Evolutionary conservation across 306 rosid genomes (phyloP).

Genomic region (Quercus berberidifolia): DNA sequence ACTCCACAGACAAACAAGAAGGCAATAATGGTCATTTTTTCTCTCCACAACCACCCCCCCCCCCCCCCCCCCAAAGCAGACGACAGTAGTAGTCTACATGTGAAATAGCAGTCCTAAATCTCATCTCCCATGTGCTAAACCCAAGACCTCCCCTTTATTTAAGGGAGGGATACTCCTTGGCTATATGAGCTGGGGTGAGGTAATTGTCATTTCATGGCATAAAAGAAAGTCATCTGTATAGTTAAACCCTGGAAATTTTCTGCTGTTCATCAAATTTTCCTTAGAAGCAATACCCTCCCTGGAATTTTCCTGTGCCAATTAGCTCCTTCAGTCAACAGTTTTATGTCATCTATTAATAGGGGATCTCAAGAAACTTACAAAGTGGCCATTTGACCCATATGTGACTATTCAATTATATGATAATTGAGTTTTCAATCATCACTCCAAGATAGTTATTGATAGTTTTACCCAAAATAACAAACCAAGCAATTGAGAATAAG

Average conservation of each 20-base stretch:
- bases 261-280: neutral
- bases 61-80: too few relatives aligned
- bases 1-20: too few relatives aligned
- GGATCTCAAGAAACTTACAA: neutral
- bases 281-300: neutral
- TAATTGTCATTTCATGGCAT: neutral
- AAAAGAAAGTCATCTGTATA: neutral
- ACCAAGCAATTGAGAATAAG: too few relatives aligned
- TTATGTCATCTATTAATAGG: neutral
- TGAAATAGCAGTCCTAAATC: neutral
- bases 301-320: too few relatives aligned
- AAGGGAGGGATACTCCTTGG: neutral
- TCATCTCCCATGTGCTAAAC: neutral
- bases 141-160: neutral
- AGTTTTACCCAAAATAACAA: too few relatives aligned
- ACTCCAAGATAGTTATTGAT: too few relatives aligned
- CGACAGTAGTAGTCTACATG: too few relatives aligned
- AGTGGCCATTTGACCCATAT: too few relatives aligned
- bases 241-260: neutral
- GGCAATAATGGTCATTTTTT: too few relatives aligned
- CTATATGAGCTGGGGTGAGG: neutral
- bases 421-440: too few relatives aligned
- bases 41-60: too few relatives aligned
- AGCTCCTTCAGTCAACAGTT: neutral
- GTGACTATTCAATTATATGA: too few relatives aligned